phyloP scores from a whole-genome alignment of 805 yeast species.

The Diddensiella transvaalensis region DNA sequence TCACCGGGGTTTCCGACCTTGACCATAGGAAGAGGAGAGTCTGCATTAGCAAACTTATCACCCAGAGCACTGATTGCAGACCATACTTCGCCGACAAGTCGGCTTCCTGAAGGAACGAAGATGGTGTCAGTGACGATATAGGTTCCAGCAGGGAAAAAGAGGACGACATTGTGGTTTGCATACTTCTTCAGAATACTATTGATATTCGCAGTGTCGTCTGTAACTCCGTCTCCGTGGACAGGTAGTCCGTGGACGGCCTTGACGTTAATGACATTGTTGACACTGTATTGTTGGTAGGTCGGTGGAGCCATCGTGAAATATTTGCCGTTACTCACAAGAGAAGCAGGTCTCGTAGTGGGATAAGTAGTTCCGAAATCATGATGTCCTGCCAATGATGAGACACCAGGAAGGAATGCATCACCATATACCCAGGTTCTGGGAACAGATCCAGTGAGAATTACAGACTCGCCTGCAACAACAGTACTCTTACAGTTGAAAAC shows the following conservation, averaged over 20 bases:
- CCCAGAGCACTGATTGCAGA: slow-evolving; percentile 9
- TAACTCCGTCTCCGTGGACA: slow-evolving; percentile 10
- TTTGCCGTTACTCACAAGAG: not conserved
- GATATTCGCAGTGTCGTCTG: slow-evolving; percentile 10
- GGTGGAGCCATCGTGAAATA: slow-evolving; percentile 6
- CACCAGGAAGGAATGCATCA: slow-evolving; percentile 3
- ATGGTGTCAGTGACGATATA: slow-evolving; percentile 8
- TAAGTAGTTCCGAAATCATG: slow-evolving; percentile 3
- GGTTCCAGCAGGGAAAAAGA: slow-evolving; percentile 10
- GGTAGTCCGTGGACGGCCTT: slow-evolving; percentile 4
- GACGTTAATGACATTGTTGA: slow-evolving; percentile 2
- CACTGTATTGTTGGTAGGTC: slow-evolving; percentile 1
- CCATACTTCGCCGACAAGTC: slow-evolving; percentile 11
- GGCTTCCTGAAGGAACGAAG: slow-evolving; percentile 4
- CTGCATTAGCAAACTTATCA: not conserved
- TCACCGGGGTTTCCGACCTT: slow-evolving; percentile 8
- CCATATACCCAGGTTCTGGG: slow-evolving; percentile 7
- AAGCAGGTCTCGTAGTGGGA: slow-evolving; percentile 1
- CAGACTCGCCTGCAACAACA: slow-evolving; percentile 2
- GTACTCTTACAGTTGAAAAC: not conserved
- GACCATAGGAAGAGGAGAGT: slow-evolving; percentile 1
- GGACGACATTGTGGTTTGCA: slow-evolving; percentile 2
- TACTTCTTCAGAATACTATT: slow-evolving; percentile 1
- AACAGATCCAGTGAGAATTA: slow-evolving; percentile 1
- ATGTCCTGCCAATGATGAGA: not conserved